Evolutionary conservation across 23 red algal genomes (phyloP), one percentile per base, ranked within the genome.

Genomic region (Gracilaria gracilis): DNA sequence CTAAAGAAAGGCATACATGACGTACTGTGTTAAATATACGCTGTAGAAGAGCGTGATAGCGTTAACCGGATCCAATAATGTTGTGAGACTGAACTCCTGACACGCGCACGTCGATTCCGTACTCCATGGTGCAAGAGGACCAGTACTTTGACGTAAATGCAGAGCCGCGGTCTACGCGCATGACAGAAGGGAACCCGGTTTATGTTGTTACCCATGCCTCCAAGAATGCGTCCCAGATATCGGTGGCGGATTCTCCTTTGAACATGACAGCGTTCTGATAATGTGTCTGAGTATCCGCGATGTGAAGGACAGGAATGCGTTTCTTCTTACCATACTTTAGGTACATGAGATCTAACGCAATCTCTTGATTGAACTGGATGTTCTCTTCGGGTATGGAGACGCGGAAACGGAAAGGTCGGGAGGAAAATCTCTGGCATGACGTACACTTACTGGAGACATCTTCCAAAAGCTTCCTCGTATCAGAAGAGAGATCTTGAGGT

Each of bases 81-180:
- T 80, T 90, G 47, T 90, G 86, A 42, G 57, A 32, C 73, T 90
- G 58, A n/a, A 67, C 53, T 8, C 86, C 86, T 7, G 71, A 90
- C 15, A 80, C 7, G 13, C 80, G 86, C 0, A 90, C 49, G 2
- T 55, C 50, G 1, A 67, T 90, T 46, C 86, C 86, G 61, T 65
- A 55, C 13, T 79, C 29, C 5, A 7, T 21, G 8, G 86, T 80
- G 20, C 75, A 62, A 13, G 33, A 16, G 4, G 6, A 13, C 49
- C 51, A 90, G 55, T 47, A 80, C 47, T 62, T 67, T 21, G 86
- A 79, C n/a, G 86, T 69, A 38, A 90, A 80, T 29, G 40, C 29
- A 31, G 71, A 79, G 47, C 75, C 86, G 7, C 23, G 72, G 58
- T 90, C 86, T 38, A 37, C 15, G 14, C 73, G 15, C 34, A 90